Evolutionary conservation across 2,329 filamentous ascomycete species (phyloP).

Genomic region (Hirsutella minnesotensis): DNA sequence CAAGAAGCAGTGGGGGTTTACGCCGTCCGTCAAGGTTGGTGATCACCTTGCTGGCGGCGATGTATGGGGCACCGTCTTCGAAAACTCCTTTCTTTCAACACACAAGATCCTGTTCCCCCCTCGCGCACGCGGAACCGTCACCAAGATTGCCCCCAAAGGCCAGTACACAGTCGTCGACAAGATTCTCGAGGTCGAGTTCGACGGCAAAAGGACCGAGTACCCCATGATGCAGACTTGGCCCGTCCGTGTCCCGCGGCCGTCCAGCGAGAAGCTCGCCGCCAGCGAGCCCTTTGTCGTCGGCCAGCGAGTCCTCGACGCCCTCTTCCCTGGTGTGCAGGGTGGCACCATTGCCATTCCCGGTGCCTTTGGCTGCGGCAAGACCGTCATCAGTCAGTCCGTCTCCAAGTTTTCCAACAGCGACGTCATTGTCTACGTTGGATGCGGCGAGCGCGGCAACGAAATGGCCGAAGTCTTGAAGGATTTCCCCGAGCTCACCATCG

Average conservation of each 20-base stretch:
- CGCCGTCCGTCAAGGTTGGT: constrained; percentile 80
- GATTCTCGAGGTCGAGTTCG: constrained; percentile 91
- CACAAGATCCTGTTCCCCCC: constrained; percentile 92
- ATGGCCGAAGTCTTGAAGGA: constrained; percentile 99
- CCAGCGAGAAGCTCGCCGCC: constrained; percentile 82
- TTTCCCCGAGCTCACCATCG: constrained; percentile 94
- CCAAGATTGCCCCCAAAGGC: constrained; percentile 77
- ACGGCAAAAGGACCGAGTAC: constrained; percentile 87
- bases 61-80: constrained; percentile 86
- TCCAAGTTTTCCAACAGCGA: constrained; percentile 99
- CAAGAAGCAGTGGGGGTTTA: constrained; percentile 93
- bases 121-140: constrained; percentile 82
- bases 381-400: constrained; percentile 94
- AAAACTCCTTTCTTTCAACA: constrained; percentile 88
- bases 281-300: constrained; percentile 90
- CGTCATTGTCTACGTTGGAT: constrained; percentile 93
- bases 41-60: constrained; percentile 96
- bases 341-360: constrained; percentile 97
- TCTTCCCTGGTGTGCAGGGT: constrained; percentile 93
- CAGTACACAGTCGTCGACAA: constrained; percentile 91
- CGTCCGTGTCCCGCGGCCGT: constrained; percentile 86
- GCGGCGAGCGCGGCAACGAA: constrained; percentile 90
- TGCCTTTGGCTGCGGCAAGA: constrained; percentile 98
- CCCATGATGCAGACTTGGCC: constrained; percentile 99
- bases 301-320: constrained; percentile 87